These are phyloP conservation scores for Inga laurina DNA, from an alignment of 306 rosid genomes.

Conservation along the genomic window DNA sequence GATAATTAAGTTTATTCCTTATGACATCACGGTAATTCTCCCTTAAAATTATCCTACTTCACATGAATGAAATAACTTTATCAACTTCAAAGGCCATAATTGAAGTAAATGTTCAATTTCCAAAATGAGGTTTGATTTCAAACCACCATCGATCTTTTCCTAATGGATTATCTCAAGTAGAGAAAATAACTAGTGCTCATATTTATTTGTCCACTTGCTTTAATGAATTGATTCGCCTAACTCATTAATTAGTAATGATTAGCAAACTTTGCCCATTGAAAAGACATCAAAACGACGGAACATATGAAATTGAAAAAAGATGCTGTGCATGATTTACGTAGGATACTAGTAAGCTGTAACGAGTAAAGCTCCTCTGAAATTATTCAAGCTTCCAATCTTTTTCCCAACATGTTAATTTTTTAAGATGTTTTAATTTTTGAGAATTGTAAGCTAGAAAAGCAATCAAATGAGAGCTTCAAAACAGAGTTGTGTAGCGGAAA, in stretches of 20 bases:
- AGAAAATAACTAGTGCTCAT: neutral
- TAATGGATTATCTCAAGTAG: neutral
- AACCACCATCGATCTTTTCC: neutral
- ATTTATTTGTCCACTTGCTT: neutral
- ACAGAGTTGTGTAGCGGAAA: too few relatives aligned
- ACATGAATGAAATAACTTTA: too few relatives aligned
- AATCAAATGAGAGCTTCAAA: neutral
- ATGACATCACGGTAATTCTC: too few relatives aligned
- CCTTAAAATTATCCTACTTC: neutral
- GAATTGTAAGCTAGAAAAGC: neutral
- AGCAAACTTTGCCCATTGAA: neutral
- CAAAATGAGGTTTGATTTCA: neutral
- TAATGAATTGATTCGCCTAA: neutral
- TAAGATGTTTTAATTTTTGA: neutral
- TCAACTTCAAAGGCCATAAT: neutral
- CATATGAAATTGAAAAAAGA: neutral
- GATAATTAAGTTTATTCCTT: too few relatives aligned
- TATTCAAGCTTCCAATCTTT: neutral
- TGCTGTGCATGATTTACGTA: neutral
- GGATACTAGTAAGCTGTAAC: neutral
- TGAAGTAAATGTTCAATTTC: neutral
- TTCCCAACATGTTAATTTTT: neutral
- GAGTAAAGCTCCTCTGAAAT: neutral
- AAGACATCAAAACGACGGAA: neutral
- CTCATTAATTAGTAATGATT: neutral